Base-by-base conservation (phyloP, 2,329 filamentous ascomycete species). In the Aspergillus tubingensis region DNA sequence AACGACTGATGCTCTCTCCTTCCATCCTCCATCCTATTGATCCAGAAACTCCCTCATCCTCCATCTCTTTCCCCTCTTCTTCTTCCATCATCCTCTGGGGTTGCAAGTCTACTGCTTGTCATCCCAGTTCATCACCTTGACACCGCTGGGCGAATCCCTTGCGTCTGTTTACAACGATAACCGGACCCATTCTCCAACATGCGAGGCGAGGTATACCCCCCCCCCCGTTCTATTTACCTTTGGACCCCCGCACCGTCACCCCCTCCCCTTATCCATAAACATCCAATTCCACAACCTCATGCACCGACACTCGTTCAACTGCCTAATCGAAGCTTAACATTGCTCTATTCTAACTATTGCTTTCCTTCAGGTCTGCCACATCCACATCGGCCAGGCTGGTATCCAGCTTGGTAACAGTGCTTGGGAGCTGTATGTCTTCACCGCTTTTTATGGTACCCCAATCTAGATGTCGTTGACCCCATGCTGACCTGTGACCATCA, bases 341-440 rank as follows among this genome's bases (percentile, higher is more conserved):
- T 5, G 27, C 39, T 25, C 25, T 21, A 62, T 56, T 41, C 62
- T 67, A 58, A 68, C 51, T 1, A 39, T 5, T 60, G 27, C 54
- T 58, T 54, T 48, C 8, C 5, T 56, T 41, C 67, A 88, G 86
- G 83, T 89, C 74, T 84, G 83, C 73, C 86, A 89, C 77, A 78
- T 89, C 69, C 86, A 88, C 74, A 86, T 89, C 75, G 86, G 86
- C 76, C 86, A 89, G 79, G 86, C 86, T 76, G 86, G 86, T 75
- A 83, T 81, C 58, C 86, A 89, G 81, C 83, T 89, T 61, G 86
- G 86, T 70, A 88, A 88, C 79, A 85, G 83, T 72, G 86, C 86
- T 68, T 89, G 86, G 86, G 86, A 89, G 77, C 81, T 88, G 86
- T 88, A 84, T 67, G 85, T 75, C 44, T 61, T 65, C 67, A 73